These are phyloP conservation scores for Microcyclospora pomicola DNA, from an alignment of 2,329 filamentous ascomycete species.

Conservation along the genomic window DNA sequence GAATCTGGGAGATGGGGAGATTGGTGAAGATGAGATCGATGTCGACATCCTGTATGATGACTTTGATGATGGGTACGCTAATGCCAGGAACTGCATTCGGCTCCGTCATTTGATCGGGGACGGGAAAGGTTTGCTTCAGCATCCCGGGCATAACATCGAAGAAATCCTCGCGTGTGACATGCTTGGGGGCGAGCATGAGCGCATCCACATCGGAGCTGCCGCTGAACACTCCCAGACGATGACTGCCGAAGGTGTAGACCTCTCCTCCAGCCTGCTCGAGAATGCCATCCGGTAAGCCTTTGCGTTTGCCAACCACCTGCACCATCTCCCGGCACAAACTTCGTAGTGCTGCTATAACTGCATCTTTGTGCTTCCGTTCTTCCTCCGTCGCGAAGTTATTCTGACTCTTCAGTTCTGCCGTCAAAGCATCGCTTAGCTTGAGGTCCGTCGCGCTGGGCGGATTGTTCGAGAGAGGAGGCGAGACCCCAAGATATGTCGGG, in stretches of 20 bases:
- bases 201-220: constrained; percentile 98
- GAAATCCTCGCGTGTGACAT: constrained; percentile 80
- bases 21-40: constrained; percentile 71
- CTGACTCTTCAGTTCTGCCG: constrained; percentile 72
- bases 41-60: constrained; percentile 79
- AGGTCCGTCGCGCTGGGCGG: constrained; percentile 67
- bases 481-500: neutral
- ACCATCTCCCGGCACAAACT: constrained; percentile 77
- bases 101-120: constrained; percentile 66
- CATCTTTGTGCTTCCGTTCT: constrained; percentile 70
- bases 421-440: constrained; percentile 60
- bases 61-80: constrained; percentile 94
- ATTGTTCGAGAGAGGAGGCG: constrained; percentile 54
- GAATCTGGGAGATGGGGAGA: constrained; percentile 28
- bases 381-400: constrained; percentile 80
- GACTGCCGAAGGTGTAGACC: constrained; percentile 93
- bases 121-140: constrained; percentile 59
- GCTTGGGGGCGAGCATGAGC: constrained; percentile 78
- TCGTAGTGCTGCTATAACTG: constrained; percentile 62
- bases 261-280: constrained; percentile 78
- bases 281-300: constrained; percentile 59
- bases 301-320: constrained; percentile 59
- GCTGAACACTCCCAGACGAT: constrained; percentile 82
- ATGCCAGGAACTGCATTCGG: constrained; percentile 77
- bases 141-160: constrained; percentile 77